Evolutionary conservation across 225 moss, liverwort and hornwort genomes (phyloP), one percentile per base, ranked within the genome.

Genomic region (Thuidium tamariscinum): DNA sequence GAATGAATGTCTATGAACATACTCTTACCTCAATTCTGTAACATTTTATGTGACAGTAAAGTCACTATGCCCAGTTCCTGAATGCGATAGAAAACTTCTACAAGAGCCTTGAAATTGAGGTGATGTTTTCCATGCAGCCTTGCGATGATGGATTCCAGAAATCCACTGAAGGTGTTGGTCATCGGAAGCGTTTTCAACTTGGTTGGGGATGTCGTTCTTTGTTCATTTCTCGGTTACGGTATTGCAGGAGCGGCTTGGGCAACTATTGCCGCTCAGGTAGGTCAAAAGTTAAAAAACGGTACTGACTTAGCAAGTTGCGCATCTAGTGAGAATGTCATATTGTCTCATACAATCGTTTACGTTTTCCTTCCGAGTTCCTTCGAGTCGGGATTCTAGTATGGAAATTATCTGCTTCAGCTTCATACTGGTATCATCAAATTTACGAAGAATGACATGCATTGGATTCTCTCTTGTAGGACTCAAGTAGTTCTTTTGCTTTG

Each of bases 221-320:
- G 96, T 90, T 86, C 91, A 56, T 92, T 96, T 77, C 92, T 97
- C 52, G 94, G 95, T 82, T 95, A 91, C 86, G 97, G 96, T 80
- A 97, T 97, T 82, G 96, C 95, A 85, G 97, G 96, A 74, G 97
- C 96, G 74, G 96, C 97, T 41, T 97, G 94, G 95, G 97, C 97
- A 41, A 97, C 97, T 54, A 93, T 90, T 69, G 92, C 42, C 72
- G 95, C 97, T 75, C 95, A 95, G 94, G 95, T 95, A 85, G 51
- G 89, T 71, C 81, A 73, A 42, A 39, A 63, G 34, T 51, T 52
- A 34, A 34, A 64, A n/a, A 22, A 14, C 11, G 22, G n/a, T 57
- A 74, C n/a, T n/a, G 60, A 74, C 49, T 48, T 81, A 67, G 46
- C 86, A 69, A 44, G 62, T n/a, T 59, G 57, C 39, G 25, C 64